Evolutionary conservation across 2,329 filamentous ascomycete species (phyloP).

Genomic region (Ophiobolus disseminans): DNA sequence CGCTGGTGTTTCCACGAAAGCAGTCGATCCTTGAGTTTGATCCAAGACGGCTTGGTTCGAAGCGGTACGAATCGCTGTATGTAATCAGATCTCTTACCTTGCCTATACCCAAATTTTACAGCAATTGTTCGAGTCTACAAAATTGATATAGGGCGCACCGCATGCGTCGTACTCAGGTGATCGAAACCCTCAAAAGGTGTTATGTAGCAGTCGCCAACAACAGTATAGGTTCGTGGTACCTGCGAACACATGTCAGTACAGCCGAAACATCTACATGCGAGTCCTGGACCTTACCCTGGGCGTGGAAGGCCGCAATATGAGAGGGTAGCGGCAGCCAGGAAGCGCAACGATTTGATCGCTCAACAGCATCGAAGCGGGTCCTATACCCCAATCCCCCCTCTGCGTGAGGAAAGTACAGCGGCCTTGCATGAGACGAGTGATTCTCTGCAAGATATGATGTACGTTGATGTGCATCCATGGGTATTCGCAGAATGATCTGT

Average conservation of each 20-base stretch:
- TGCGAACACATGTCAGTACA: not conserved
- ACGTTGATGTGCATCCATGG: constrained; percentile 1
- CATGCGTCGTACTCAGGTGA: not conserved
- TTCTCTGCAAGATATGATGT: constrained; percentile 1
- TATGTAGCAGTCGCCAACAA: constrained; percentile 5
- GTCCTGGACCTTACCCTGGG: not conserved
- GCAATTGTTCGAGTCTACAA: not conserved
- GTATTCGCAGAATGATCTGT: not conserved
- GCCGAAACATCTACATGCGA: not conserved
- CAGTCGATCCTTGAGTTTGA: constrained; percentile 5
- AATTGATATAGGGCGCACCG: not conserved
- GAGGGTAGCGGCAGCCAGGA: constrained; percentile 3
- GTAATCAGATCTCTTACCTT: not conserved
- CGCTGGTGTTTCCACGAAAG: constrained; percentile 12
- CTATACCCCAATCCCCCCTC: constrained; percentile 3
- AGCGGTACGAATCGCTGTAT: too few species aligned
- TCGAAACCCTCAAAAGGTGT: not conserved
- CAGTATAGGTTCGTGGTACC: not conserved
- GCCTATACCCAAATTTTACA: not conserved
- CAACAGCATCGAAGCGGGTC: not conserved
- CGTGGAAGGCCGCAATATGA: not conserved
- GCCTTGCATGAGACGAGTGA: constrained; percentile 1
- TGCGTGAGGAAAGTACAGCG: constrained; percentile 1
- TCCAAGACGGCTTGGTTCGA: not conserved
- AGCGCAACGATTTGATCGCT: constrained; percentile 1